Base-by-base conservation (phyloP, 164 flowering plant genomes). In the Magnolia kwangsiensis region DNA sequence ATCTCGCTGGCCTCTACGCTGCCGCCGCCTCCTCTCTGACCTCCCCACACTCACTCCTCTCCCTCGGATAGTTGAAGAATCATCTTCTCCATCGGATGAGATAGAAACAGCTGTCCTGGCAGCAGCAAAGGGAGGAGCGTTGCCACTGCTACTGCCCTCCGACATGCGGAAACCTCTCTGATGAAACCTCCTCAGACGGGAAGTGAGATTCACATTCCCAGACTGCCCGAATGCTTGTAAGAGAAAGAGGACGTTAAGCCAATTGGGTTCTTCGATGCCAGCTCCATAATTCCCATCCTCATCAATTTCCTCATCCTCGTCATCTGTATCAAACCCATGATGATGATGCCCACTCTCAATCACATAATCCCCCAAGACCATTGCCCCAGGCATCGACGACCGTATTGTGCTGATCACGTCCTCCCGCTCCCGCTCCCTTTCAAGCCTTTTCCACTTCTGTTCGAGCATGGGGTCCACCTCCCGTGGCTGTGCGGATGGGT, bases 291-390 rank as follows among this genome's bases (percentile, higher is more conserved):
- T 84, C 58, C 67, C 83, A 2, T 49, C 77, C 10, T 66, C 77
- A 63, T 21, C 81, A 14, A 68, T 11, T 68, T 68, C 71, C 29
- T 31, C 71, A 29, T 68, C 71, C 1, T 68, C 71, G 2, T 29
- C 50, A 1, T 82, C 83, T 59, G 81, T 84, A 7, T 80, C 80
- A 27, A 84, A 80, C n/a, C 66, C 78, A 64, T 68, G 50, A 37
- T 14, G 50, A 31, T 68, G 50, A 29, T 24, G 71, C 71, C 64
- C 74, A 7, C 84, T 71, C 58, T 87, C 90, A 24, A 87, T 83
- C 58, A 87, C 90, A 74, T 86, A 87, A 76, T 87, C 90, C 19
- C 90, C 90, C 67, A 87, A 75, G 21, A 87, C 83, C 79, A 83
- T 78, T 3, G 88, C 84, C 66, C 87, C 88, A 7, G 90, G 90